Conservation (phyloP, 805 yeast genomes). For the Yarrowia sp. region DNA sequence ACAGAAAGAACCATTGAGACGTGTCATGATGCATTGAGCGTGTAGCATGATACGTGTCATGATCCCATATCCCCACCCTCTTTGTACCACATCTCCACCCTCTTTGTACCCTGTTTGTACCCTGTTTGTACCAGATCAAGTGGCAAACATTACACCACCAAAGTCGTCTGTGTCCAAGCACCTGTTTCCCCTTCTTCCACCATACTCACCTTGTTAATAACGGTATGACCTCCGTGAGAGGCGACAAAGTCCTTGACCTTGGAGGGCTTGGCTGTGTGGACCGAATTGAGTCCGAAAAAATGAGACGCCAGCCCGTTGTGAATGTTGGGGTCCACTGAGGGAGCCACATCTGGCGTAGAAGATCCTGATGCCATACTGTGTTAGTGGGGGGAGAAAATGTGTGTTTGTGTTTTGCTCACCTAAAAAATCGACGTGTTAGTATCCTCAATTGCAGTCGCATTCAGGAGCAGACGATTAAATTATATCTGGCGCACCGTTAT, state of each 20-base stretch:
- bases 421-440: constrained; percentile 16
- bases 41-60: too few species aligned
- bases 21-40: too few species aligned
- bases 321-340: constrained; percentile 19
- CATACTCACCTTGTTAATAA: constrained; percentile 58
- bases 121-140: neutral
- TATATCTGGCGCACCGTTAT: constrained; percentile 21
- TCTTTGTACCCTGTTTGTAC: too few species aligned
- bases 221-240: constrained; percentile 90
- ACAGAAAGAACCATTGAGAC: too few species aligned
- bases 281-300: constrained; percentile 79
- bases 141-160: too few species aligned
- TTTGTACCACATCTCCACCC: too few species aligned
- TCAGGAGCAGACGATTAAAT: constrained; percentile 23
- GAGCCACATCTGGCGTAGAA: constrained; percentile 26
- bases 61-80: too few species aligned
- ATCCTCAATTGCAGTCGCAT: constrained; percentile 25
- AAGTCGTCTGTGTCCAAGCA: too few species aligned
- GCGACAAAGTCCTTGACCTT: constrained; percentile 79
- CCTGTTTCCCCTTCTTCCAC: neutral
- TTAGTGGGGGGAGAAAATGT: too few species aligned
- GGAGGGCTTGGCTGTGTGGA: constrained; percentile 68
- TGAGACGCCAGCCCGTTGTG: constrained; percentile 55
- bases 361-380: constrained; percentile 27
- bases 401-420: neutral